phyloP scores from a whole-genome alignment of 1,284 basidiomycete genomes.

The Sparassis latifolia region DNA sequence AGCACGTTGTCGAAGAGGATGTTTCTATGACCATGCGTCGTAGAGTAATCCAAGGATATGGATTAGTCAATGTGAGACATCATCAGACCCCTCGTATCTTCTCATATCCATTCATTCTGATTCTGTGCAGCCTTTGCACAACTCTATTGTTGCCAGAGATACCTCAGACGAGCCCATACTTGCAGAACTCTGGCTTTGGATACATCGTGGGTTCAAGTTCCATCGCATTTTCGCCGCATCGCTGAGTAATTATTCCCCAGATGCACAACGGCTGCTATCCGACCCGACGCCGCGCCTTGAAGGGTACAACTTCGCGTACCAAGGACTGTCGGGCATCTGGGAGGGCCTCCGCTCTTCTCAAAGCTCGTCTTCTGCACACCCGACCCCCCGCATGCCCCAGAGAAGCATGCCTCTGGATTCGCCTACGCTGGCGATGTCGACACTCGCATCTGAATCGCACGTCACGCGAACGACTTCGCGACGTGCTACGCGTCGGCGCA shows the following conservation, averaged over 20 bases:
- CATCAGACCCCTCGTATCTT: not conserved
- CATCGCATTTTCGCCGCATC: slow-evolving; percentile 1
- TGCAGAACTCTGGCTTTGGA: slow-evolving; percentile 76
- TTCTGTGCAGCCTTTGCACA: slow-evolving; percentile 50
- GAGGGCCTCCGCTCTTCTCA: slow-evolving; percentile 52
- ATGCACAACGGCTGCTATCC: slow-evolving; percentile 51
- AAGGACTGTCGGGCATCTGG: slow-evolving; percentile 80
- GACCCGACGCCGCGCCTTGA: slow-evolving; percentile 49
- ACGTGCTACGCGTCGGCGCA: slow-evolving; percentile 16
- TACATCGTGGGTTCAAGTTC: slow-evolving; percentile 53
- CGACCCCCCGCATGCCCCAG: slow-evolving; percentile 18
- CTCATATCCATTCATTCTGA: not conserved
- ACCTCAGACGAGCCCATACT: slow-evolving; percentile 43
- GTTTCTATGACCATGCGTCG: slow-evolving; percentile 74
- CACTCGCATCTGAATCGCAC: slow-evolving; percentile 13
- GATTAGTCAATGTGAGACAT: slow-evolving; percentile 57
- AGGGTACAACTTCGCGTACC: slow-evolving; percentile 78
- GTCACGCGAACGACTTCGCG: slow-evolving; percentile 14
- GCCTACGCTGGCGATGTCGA: slow-evolving; percentile 12
- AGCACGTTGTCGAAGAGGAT: slow-evolving; percentile 55
- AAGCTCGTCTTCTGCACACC: slow-evolving; percentile 15
- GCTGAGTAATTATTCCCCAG: slow-evolving; percentile 28
- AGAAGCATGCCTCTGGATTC: slow-evolving; percentile 22
- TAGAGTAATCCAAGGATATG: slow-evolving; percentile 72
- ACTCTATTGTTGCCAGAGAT: slow-evolving; percentile 51